Base-by-base conservation (phyloP, 495 filamentous ascomycete genomes). In the Penicillium dipodomyicola region DNA sequence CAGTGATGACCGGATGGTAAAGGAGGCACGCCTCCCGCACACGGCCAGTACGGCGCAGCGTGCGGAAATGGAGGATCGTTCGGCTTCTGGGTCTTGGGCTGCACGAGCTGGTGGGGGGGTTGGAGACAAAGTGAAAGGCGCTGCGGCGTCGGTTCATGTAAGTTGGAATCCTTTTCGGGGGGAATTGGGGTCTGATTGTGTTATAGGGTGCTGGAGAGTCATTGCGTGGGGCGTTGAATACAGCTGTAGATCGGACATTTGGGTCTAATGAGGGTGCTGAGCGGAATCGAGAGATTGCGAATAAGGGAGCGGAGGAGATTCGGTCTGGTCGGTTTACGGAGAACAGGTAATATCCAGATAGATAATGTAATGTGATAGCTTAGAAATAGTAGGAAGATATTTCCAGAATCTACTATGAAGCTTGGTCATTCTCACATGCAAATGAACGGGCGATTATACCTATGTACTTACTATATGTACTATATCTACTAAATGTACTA, bases 161-260 rank as follows among this genome's bases (percentile, higher is more conserved):
- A 65, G 72, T 72, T 49, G 33, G 15, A 6, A 6, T 11, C 41
- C 41, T 23, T 15, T 12, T 29, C 1, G 30, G 2, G n/a, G 11
- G 23, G 32, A 37, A 17, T 30, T 11, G 17, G 25, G 4, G 2
- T 40, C 42, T 59, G 8, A 37, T 40, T 17, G 14, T 19, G 14
- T 29, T 40, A 6, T 52, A 77, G 73, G 76, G 76, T 8, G 65
- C 67, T 20, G 74, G 74, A n/a, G 76, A 78, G 57, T 69, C 72
- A 2, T 62, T 78, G n/a, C 72, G 76, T n/a, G 76, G 76, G 5
- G 65, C 64, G 5, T 23, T 77, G 20, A 73, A 60, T 49, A 62
- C 71, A 4, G 69, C 72, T 0, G 70, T 77, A 43, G 76, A 79
- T 44, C 64, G 65, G 56, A 62, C 72, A 0, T 76, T 77, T 56